Evolutionary conservation across 2,329 filamentous ascomycete genomes (phyloP).

Genomic region (Hymenoscyphus fructigenus): DNA sequence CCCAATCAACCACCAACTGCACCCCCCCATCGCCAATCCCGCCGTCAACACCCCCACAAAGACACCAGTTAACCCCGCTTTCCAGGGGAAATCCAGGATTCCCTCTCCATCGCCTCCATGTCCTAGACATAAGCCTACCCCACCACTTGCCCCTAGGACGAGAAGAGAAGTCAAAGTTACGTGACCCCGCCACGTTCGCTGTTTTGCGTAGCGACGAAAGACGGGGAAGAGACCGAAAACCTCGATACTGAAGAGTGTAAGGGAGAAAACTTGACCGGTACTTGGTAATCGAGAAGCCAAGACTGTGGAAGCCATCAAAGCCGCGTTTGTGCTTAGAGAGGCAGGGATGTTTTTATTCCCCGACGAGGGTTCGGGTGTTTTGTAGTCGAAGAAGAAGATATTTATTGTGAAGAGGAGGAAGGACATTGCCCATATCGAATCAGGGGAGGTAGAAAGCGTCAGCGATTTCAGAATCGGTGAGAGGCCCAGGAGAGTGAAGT

Average conservation of each 20-base stretch:
- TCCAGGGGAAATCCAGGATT: conserved; percentile 47
- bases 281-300: conserved; percentile 85
- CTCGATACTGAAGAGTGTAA: conserved; percentile 95
- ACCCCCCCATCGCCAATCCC: conserved; percentile 81
- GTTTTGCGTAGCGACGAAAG: conserved; percentile 83
- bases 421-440: conserved; percentile 97
- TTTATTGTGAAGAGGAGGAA: conserved; percentile 93
- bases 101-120: conserved; percentile 52
- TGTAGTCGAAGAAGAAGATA: conserved; percentile 97
- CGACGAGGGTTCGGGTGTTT: conserved; percentile 56
- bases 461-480: conserved; percentile 95
- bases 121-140: conserved; percentile 63
- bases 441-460: conserved; percentile 86
- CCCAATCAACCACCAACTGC: conserved; percentile 97
- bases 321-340: conserved; percentile 87
- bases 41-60: conserved; percentile 73
- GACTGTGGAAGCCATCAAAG: conserved; percentile 93
- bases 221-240: conserved; percentile 98
- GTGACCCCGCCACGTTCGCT: conserved; percentile 80
- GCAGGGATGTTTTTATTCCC: conserved; percentile 44
- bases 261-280: conserved; percentile 90
- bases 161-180: conserved; percentile 72
- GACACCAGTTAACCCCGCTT: conserved; percentile 58
- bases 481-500: conserved; percentile 85
- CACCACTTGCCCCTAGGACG: conserved; percentile 76